Conservation (phyloP, 345 rosid genomes). For the Moricandia arvensis region DNA sequence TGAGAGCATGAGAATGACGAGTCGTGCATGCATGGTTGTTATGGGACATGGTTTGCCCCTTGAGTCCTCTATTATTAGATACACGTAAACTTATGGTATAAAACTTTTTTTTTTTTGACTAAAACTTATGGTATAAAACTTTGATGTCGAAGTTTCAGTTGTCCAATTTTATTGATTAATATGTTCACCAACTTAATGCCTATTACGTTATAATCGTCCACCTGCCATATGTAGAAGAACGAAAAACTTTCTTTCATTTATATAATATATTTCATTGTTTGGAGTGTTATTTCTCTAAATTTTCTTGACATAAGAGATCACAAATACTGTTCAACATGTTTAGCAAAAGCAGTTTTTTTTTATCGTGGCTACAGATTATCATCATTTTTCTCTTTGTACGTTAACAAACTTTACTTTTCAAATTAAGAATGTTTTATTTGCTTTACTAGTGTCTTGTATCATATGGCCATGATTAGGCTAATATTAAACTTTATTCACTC, state of each 20-base stretch:
- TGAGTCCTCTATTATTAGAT: background rate
- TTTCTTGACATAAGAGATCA: background rate
- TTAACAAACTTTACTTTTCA: constrained; percentile 19
- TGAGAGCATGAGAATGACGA: constrained; percentile 30
- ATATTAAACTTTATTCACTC: background rate
- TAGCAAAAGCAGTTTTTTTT: background rate
- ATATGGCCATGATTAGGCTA: constrained; percentile 16
- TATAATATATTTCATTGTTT: background rate
- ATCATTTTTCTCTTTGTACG: constrained; percentile 15
- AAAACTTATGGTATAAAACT: background rate
- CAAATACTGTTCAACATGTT: background rate
- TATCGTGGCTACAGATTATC: background rate
- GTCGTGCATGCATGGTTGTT: constrained; percentile 33
- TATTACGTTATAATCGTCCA: background rate
- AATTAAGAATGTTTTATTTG: constrained; percentile 6
- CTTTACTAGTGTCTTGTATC: constrained; percentile 25
- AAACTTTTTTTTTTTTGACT: too few relatives aligned
- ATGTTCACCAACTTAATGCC: constrained; percentile 23
- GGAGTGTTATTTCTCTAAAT: background rate
- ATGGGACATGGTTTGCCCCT: constrained; percentile 22
- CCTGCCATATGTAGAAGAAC: background rate
- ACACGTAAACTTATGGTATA: constrained; percentile 6
- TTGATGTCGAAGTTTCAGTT: background rate
- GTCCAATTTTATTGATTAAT: constrained; percentile 19
- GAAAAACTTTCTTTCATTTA: background rate